Evolutionary conservation across 2,329 filamentous ascomycete species (phyloP).

Genomic region (Lojkania enalia): DNA sequence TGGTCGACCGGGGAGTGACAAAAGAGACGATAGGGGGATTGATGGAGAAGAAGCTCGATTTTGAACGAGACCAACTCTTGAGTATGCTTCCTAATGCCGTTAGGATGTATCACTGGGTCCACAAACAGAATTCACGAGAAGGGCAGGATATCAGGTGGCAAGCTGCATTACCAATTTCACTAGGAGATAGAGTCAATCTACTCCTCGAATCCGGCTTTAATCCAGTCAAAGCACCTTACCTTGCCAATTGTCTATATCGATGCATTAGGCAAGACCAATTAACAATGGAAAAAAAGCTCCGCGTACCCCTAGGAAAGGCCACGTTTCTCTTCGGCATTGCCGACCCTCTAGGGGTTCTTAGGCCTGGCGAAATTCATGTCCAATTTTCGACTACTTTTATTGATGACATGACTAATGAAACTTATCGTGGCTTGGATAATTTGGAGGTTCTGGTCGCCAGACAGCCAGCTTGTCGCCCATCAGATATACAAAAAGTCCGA

Average conservation of each 20-base stretch:
- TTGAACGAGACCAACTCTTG: slow-evolving; percentile 58
- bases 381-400: slow-evolving; percentile 66
- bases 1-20: slow-evolving; percentile 62
- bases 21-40: slow-evolving; percentile 52
- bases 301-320: slow-evolving; percentile 64
- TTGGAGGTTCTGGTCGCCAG: slow-evolving; percentile 69
- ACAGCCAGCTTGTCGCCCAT: slow-evolving; percentile 69
- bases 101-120: slow-evolving; percentile 56
- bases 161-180: slow-evolving; percentile 26
- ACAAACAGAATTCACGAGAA: slow-evolving; percentile 39
- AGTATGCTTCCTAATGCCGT: slow-evolving; percentile 56
- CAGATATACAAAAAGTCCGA: slow-evolving; percentile 68
- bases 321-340: slow-evolving; percentile 68
- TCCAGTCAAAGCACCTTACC: slow-evolving; percentile 51
- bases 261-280: slow-evolving; percentile 59
- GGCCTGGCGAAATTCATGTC: slow-evolving; percentile 69
- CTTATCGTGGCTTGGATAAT: slow-evolving; percentile 58
- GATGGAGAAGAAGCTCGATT: slow-evolving; percentile 54
- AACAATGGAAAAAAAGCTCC: slow-evolving; percentile 58
- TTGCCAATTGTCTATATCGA: slow-evolving; percentile 54
- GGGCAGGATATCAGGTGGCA: slow-evolving; percentile 25
- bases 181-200: slow-evolving; percentile 33
- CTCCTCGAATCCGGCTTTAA: slow-evolving; percentile 58
- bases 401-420: slow-evolving; percentile 57
- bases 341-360: slow-evolving; percentile 64